Evolutionary conservation across 208 protist genomes (phyloP).

Genomic region (Endotrypanum monterogeii): DNA sequence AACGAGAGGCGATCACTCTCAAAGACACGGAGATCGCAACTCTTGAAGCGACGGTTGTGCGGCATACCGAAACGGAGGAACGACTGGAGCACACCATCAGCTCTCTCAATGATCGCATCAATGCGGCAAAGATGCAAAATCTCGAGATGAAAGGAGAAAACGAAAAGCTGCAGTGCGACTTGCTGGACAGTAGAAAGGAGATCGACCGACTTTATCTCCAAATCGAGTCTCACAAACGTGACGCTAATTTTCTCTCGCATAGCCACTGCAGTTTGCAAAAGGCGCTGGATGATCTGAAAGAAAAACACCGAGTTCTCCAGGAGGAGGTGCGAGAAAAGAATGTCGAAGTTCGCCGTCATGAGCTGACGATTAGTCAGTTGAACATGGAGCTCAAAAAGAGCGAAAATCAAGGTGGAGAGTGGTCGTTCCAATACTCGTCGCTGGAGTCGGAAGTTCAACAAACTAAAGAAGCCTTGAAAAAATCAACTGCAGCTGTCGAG

Average conservation of each 20-base stretch:
- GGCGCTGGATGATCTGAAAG: conserved; percentile 50
- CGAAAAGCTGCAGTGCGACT: conserved; percentile 62
- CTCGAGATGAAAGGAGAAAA: conserved; percentile 63
- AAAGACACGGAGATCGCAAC: conserved; percentile 81
- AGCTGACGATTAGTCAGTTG: conserved; percentile 64
- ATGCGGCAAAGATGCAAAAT: conserved; percentile 68
- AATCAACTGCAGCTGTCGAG: conserved; percentile 7
- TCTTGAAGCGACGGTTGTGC: conserved; percentile 47
- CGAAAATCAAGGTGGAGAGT: conserved; percentile 54
- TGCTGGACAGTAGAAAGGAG: conserved; percentile 55
- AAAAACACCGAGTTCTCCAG: conserved; percentile 44
- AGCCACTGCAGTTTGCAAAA: conserved; percentile 51
- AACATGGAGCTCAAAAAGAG: conserved; percentile 63
- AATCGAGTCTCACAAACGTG: conserved; percentile 54
- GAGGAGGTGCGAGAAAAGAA: conserved; percentile 68
- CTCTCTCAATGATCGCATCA: conserved; percentile 73
- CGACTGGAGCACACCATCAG: conserved; percentile 66
- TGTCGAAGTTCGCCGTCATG: conserved; percentile 60
- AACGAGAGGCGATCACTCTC: conserved; percentile 56
- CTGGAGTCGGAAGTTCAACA: conserved; percentile 57
- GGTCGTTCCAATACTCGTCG: conserved; percentile 39
- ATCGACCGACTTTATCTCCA: conserved; percentile 51
- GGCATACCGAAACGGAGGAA: conserved; percentile 54
- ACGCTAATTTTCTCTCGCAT: conserved; percentile 45
- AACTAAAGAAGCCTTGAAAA: conserved; percentile 37